Percentiles rank a stretch among this genome's conserved stretches.
These are phyloP conservation scores for Mayamaea pseudoterrestris DNA, from an alignment of 108 stramenopile genomes.

Conservation along the genomic window DNA sequence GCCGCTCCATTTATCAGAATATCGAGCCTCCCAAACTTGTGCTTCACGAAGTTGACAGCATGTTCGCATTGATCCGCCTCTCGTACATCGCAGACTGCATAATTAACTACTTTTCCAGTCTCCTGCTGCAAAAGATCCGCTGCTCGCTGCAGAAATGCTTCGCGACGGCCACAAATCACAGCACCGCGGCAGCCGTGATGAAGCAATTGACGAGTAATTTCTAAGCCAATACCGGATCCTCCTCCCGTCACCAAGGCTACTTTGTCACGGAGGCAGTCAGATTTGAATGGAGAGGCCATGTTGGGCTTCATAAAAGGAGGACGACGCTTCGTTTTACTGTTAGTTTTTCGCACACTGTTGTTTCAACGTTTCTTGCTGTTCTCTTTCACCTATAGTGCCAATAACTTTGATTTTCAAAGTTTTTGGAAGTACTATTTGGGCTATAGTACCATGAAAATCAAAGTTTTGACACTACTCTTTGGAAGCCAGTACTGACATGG, in stretches of 20 bases:
- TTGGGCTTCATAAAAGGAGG: too few relatives aligned
- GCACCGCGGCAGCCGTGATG: constrained; percentile 58
- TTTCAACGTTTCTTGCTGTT: too few relatives aligned
- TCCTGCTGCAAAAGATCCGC: constrained; percentile 18
- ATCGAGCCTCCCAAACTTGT: constrained; percentile 56
- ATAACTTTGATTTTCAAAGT: too few relatives aligned
- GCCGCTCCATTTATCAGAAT: constrained; percentile 86
- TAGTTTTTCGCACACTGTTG: too few relatives aligned
- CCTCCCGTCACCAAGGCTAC: constrained; percentile 79
- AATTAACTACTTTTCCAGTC: constrained; percentile 1
- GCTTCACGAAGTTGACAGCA: constrained; percentile 38
- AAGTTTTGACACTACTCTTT: too few relatives aligned
- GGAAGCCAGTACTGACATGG: too few relatives aligned
- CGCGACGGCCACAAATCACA: constrained; percentile 69
- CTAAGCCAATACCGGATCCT: constrained; percentile 76
- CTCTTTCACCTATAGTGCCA: too few relatives aligned
- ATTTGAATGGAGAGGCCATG: constrained; percentile 50
- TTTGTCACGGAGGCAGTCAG: constrained; percentile 53
- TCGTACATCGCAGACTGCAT: constrained; percentile 68
- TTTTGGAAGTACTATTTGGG: too few relatives aligned
- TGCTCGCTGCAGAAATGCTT: constrained; percentile 55
- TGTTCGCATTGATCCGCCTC: constrained; percentile 42
- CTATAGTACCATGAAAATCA: too few relatives aligned
- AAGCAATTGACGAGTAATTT: constrained; percentile 65
- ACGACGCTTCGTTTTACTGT: too few relatives aligned